These are phyloP conservation scores for Exophiala viscosa DNA, from an alignment of 2,329 filamentous ascomycete genomes.

Conservation along the genomic window DNA sequence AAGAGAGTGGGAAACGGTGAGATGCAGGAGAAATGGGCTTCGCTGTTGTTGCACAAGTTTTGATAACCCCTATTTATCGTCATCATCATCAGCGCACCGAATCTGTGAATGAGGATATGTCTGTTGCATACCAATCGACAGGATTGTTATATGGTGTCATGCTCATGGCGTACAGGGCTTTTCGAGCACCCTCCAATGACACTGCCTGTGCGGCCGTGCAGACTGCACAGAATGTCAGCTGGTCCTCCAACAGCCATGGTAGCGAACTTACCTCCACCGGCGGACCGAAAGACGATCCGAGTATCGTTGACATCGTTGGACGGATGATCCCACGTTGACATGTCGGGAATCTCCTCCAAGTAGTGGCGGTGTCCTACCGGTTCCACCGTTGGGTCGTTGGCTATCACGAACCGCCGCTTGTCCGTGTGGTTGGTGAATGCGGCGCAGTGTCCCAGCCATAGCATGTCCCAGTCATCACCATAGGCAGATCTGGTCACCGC, in stretches of 20 bases:
- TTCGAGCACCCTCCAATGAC: background rate
- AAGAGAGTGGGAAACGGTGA: background rate
- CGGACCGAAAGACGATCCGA: background rate
- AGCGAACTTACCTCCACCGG: background rate
- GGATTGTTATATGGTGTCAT: constrained; percentile 1
- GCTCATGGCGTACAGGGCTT: constrained; percentile 2
- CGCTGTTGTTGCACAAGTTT: background rate
- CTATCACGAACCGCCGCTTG: constrained; percentile 28
- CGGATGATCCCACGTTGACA: background rate
- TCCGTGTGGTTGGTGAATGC: constrained; percentile 25
- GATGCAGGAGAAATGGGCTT: background rate
- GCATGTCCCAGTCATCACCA: constrained; percentile 36
- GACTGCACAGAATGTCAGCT: background rate
- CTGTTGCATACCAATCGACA: constrained; percentile 1
- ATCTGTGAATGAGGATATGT: background rate
- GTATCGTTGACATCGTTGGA: background rate
- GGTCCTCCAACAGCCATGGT: background rate
- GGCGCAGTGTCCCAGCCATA: constrained; percentile 40
- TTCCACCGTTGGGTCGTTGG: constrained; percentile 31
- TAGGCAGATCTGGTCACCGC: constrained; percentile 31
- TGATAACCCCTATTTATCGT: background rate
- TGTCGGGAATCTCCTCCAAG: background rate
- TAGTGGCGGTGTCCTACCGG: background rate
- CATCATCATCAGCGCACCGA: background rate
- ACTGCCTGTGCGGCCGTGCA: background rate